Percentiles rank a stretch among this genome's conserved stretches.
Evolutionary conservation across 116 monocot species (phyloP).

Genomic region (Zostera marina): DNA sequence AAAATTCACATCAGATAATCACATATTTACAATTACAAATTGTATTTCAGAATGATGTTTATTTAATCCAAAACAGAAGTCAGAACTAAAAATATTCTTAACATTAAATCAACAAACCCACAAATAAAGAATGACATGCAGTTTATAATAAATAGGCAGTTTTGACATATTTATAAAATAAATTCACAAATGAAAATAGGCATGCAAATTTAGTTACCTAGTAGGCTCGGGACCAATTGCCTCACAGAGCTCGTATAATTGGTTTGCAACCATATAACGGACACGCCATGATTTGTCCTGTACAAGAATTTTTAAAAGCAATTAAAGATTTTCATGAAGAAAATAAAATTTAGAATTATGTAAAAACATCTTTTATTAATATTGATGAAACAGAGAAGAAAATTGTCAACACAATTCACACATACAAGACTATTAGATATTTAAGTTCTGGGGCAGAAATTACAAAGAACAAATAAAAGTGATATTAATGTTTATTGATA

Average conservation of each 20-base stretch:
- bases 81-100: background rate
- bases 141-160: too few relatives aligned
- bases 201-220: constrained; percentile 14
- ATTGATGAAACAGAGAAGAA: too few relatives aligned
- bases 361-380: background rate
- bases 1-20: background rate
- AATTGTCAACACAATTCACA: background rate
- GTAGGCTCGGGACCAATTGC: constrained; percentile 79
- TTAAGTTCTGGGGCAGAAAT: background rate
- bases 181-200: background rate
- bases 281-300: constrained; percentile 99
- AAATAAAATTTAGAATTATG: background rate
- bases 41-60: background rate
- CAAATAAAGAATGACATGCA: background rate
- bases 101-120: background rate
- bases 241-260: constrained; percentile 91
- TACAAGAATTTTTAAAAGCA: too few relatives aligned
- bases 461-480: background rate
- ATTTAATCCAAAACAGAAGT: background rate
- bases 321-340: too few relatives aligned
- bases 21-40: background rate
- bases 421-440: background rate
- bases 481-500: too few relatives aligned
- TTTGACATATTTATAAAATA: background rate
- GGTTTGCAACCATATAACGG: constrained; percentile 96